Evolutionary conservation across 495 filamentous ascomycete species (phyloP).

Genomic region (Aspergillus kassunensis): DNA sequence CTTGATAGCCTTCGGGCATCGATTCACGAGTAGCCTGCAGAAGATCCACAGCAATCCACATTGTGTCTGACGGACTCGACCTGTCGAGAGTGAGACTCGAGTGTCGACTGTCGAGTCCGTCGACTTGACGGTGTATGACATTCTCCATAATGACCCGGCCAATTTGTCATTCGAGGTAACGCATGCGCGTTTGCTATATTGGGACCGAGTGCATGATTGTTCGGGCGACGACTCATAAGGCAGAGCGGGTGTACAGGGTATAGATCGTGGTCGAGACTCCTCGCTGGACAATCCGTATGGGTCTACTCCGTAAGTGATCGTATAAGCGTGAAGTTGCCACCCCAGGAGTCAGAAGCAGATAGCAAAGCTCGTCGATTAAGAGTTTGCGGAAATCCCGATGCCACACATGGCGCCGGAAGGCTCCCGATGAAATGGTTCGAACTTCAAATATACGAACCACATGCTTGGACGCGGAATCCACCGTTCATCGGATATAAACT

Average conservation of each 20-base stretch:
- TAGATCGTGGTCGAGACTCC: no score
- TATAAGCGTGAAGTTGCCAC: no score
- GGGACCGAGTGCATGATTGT: not conserved
- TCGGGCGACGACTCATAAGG: no score
- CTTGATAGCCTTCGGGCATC: not conserved
- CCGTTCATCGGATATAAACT: not conserved
- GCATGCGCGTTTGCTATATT: not conserved
- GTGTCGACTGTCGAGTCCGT: not conserved
- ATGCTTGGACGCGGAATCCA: not conserved
- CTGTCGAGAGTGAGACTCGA: no score
- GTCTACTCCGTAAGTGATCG: no score
- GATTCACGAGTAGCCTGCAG: not conserved
- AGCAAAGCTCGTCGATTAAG: no score
- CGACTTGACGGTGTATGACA: no score
- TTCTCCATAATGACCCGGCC: no score
- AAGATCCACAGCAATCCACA: conserved; percentile 4
- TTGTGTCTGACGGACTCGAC: not conserved
- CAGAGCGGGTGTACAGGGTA: no score
- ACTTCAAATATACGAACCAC: not conserved
- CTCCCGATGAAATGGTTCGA: not conserved
- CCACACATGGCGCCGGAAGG: not conserved
- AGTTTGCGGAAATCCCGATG: not conserved
- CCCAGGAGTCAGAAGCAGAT: no score
- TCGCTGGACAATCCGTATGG: no score
- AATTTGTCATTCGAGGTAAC: no score